Evolutionary conservation across 257 asterid species (phyloP).

Genomic region (Osmanthus fragrans): DNA sequence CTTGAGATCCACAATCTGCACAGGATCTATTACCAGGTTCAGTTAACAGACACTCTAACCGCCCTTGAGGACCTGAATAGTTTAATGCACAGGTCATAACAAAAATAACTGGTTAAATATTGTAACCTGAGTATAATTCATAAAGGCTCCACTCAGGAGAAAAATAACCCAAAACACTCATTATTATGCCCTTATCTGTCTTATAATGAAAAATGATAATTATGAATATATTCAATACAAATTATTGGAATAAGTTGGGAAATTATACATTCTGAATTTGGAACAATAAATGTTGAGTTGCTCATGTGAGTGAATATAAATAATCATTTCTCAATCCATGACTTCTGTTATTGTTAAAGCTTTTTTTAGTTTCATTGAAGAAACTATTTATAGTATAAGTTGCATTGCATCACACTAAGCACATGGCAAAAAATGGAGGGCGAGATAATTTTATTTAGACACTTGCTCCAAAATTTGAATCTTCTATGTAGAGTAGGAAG

Average conservation of each 20-base stretch:
- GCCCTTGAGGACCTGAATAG: constrained; percentile 59
- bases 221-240: neutral
- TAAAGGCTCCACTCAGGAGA: neutral
- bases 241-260: neutral
- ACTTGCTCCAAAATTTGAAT: neutral
- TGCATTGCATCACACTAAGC: neutral
- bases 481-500: neutral
- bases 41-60: constrained; percentile 57
- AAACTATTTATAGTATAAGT: neutral
- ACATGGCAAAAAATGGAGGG: neutral
- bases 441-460: neutral
- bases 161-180: neutral
- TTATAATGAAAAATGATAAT: neutral
- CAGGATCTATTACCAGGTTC: constrained; percentile 66
- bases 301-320: neutral
- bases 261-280: neutral
- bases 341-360: neutral
- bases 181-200: neutral
- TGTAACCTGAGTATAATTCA: neutral
- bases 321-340: neutral
- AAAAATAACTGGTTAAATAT: constrained; percentile 7
- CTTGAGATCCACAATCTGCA: constrained; percentile 92
- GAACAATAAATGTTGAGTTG: neutral
- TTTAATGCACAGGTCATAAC: neutral
- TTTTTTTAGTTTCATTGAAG: neutral